phyloP scores from a whole-genome alignment of 2,329 filamentous ascomycete species.

The Penicillium capsulatum region DNA sequence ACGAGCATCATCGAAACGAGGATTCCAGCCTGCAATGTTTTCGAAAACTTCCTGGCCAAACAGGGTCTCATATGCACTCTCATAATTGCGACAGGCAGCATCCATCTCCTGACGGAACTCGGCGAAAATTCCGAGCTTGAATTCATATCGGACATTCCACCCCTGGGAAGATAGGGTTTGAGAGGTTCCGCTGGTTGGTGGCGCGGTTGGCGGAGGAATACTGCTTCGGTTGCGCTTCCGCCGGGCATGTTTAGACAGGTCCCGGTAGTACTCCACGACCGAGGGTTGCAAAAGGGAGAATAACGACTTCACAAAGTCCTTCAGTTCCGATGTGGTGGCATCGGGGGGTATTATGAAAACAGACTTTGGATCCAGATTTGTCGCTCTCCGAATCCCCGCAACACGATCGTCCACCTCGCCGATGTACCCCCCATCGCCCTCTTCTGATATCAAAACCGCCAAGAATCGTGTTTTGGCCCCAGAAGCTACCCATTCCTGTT shows the following conservation, averaged over 20 bases:
- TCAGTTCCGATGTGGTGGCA: constrained; percentile 65
- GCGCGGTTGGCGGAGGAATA: constrained; percentile 74
- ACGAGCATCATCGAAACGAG: constrained; percentile 90
- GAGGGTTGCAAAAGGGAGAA: constrained; percentile 68
- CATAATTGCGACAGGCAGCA: constrained; percentile 76
- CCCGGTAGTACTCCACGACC: constrained; percentile 85
- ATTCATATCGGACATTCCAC: constrained; percentile 93
- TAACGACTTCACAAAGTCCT: constrained; percentile 68
- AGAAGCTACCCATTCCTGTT: constrained; percentile 56
- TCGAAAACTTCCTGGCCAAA: constrained; percentile 82
- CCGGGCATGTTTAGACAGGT: constrained; percentile 85
- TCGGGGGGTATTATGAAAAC: constrained; percentile 80
- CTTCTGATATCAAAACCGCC: constrained; percentile 72
- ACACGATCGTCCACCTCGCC: constrained; percentile 70
- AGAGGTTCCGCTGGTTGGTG: constrained; percentile 77
- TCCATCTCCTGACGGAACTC: constrained; percentile 95
- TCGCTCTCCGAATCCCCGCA: constrained; percentile 71
- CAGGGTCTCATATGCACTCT: constrained; percentile 78
- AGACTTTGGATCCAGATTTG: constrained; percentile 74
- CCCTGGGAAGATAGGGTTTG: constrained; percentile 78
- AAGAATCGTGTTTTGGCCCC: constrained; percentile 72
- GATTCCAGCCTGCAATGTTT: constrained; percentile 82
- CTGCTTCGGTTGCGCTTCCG: constrained; percentile 79
- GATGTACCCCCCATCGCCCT: constrained; percentile 58
- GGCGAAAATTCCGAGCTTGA: constrained; percentile 84